Evolutionary conservation across 169 alveolate genomes (phyloP), one percentile per base, ranked within the genome.

Genomic region (Eimeria brunetti): DNA sequence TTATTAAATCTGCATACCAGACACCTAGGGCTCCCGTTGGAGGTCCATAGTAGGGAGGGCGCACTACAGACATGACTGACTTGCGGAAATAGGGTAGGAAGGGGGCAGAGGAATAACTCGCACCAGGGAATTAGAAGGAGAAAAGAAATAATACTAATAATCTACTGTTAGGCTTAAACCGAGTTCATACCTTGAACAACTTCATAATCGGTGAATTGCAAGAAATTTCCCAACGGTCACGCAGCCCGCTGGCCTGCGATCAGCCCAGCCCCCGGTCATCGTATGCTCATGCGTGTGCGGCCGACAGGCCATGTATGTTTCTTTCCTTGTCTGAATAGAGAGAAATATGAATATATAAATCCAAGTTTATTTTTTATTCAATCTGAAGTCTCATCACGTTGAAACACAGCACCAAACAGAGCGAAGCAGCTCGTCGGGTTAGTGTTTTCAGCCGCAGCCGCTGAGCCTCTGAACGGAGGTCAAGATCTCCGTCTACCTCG

Each of bases 241-340:
- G 11, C 18, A 24, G 60, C 78, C 91, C 91, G 60, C 80, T 36
- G 91, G 80, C 91, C 91, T 84, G 53, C 78, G 91, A 60, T 53
- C 91, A 84, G 78, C 91, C 91, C 91, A 14, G 51, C 58, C 49
- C 53, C 46, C 67, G 24, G 80, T 58, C 78, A 69, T 84, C 80
- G 41, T 44, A 20, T 60, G 91, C 80, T 84, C 78, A 36, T 36
- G 60, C 75, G 71, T 81, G 73, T 33, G 89, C 30, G 30, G 73
- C 24, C 89, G 14, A 53, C 71, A 51, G 73, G 62, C 12, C 11
- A 81, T 51, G 51, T 41, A 27, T 44, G 53, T 24, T 22, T 22
- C 85, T 4, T 46, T 41, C 24, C 22, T 33, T 22, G 62, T 22
- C 5, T n/a, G 12, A 20, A 44, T 36, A 11, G 24, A 6, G 51